Conservation (phyloP, 305 asterid genomes). For the Fraxinus greggii region DNA sequence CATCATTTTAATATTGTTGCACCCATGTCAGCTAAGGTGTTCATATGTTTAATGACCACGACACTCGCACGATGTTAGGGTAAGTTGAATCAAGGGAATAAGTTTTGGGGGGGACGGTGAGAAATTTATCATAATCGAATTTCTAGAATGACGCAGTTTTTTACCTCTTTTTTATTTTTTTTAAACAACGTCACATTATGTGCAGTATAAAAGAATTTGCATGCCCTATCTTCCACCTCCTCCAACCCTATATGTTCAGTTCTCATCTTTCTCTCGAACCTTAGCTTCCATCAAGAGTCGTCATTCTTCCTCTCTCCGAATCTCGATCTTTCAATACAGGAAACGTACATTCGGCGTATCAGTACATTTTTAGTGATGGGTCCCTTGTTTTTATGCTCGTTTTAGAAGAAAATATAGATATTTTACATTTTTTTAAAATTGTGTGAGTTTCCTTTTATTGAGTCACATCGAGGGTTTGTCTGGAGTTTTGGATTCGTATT, state of each 20-base stretch:
- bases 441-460: neutral
- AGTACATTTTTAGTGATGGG: neutral
- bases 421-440: no score
- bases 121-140: neutral
- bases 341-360: neutral
- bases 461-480: neutral
- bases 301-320: neutral
- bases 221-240: neutral
- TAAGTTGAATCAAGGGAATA: neutral
- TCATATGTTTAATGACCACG: neutral
- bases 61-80: neutral
- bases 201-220: neutral
- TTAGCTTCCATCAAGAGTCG: neutral
- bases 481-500: neutral
- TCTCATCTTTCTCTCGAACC: neutral
- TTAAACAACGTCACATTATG: neutral
- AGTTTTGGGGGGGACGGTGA: neutral
- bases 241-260: neutral
- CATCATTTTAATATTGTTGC: neutral
- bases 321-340: no score
- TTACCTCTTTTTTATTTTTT: no score
- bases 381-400: no score
- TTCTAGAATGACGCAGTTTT: neutral
- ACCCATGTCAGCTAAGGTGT: neutral
- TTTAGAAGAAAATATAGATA: no score